phyloP scores from a whole-genome alignment of 768 basidiomycete species.

The Kwoniella bestiolae region DNA sequence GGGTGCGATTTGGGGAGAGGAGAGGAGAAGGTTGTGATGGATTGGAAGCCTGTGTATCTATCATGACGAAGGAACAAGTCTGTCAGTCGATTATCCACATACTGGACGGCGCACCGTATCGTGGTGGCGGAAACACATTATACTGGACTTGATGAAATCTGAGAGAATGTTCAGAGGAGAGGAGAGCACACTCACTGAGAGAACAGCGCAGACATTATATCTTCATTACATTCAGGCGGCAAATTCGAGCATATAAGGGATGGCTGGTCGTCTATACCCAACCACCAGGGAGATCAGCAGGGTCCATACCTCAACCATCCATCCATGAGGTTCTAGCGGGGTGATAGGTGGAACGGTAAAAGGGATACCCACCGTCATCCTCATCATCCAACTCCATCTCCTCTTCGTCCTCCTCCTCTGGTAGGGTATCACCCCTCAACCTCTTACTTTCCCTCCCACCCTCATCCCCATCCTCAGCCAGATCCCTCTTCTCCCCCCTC shows the following conservation, averaged over 20 bases:
- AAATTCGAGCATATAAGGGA: constrained; percentile 66
- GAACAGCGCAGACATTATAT: constrained; percentile 83
- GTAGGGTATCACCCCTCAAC: constrained; percentile 68
- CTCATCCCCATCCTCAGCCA: constrained; percentile 67
- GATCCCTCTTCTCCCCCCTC: constrained; percentile 62
- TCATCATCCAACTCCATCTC: constrained; percentile 84
- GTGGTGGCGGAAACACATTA: too few species aligned
- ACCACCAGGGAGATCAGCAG: too few species aligned
- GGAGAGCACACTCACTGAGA: constrained; percentile 72
- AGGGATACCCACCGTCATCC: constrained; percentile 52
- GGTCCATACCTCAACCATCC: too few species aligned
- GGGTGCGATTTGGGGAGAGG: constrained; percentile 38
- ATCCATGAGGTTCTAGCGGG: too few species aligned
- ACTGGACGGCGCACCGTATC: too few species aligned
- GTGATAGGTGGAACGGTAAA: too few species aligned
- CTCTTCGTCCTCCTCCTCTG: constrained; percentile 77
- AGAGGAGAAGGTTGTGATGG: constrained; percentile 61
- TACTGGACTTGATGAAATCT: too few species aligned
- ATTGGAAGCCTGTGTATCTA: constrained; percentile 85
- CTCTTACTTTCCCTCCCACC: constrained; percentile 68
- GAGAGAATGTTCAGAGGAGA: constrained; percentile 7
- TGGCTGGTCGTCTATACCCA: constrained; percentile 21
- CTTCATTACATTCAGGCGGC: constrained; percentile 86
- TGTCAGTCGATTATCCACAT: too few species aligned
- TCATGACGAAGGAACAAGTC: constrained; percentile 10